Evolutionary conservation across 1,284 basidiomycete species (phyloP), one percentile per base, ranked within the genome.

Genomic region (Mycosarcoma maydis): DNA sequence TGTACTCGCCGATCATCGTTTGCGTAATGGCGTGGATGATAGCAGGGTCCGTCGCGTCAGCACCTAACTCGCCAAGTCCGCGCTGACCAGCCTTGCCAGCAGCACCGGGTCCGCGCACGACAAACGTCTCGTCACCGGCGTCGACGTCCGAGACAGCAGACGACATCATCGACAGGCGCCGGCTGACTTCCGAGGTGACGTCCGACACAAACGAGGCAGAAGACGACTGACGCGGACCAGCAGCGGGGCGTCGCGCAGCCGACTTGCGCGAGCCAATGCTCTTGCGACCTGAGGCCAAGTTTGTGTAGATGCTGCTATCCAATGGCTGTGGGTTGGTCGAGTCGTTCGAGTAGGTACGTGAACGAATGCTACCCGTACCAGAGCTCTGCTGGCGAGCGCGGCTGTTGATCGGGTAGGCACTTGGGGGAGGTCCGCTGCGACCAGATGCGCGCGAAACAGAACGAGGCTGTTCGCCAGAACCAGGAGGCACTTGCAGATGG

Each of bases 1-100:
- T 84, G 84, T 94, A 98, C 85, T 98, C 95, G 67, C 95, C 94
- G 73, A 98, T 98, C 95, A 99, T 99, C 20, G 94, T 97, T 86
- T 98, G 94, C 5, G 95, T 98, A 77, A 98, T 98, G 2, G 94
- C 91, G 80, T 97, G 94, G 73, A 98, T 80, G 43, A 80, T 77
- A 19, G 58, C 72, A 13, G 80, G 80, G 46, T 82, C 78, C 17
- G 80, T 76, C 3, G 70, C 33, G 17, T 71, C 68, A 9, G 62
- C 60, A 8, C 55, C 54, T 9, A 55, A 64, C 26, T 51, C 57
- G 17, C 57, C 52, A 10, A 71, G 46, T 4, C 59, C 59, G 16
- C 59, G 53, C 24, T 36, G 51, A 8, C 36, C 54, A n/a, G 24
- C 47, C 16, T 47, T 54, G 49, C 53, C 50, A 11, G 37, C 45